A percentile compares a stretch with the other conserved stretches of the same genome.
Evolutionary conservation across 352 stramenopile genomes (phyloP).

Genomic region (Globisporangium nagaii): DNA sequence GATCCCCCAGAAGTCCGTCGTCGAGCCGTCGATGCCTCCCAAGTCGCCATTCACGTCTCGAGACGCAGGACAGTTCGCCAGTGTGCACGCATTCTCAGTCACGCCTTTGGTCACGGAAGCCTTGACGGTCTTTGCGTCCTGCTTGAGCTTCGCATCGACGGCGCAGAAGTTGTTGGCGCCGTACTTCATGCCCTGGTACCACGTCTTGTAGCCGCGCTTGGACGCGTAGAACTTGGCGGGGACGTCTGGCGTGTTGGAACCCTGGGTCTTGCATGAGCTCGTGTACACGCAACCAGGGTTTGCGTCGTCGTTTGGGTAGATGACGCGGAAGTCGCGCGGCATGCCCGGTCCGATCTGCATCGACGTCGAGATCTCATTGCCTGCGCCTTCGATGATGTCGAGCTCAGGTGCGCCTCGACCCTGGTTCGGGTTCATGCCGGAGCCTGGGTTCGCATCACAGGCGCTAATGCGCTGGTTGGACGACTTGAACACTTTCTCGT

Average conservation of each 20-base stretch:
- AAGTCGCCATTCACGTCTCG: neutral
- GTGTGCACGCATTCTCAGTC: neutral
- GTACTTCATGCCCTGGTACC: slow-evolving; percentile 1
- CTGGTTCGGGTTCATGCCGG: slow-evolving; percentile 56
- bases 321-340: slow-evolving; percentile 8
- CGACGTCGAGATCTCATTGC: slow-evolving; percentile 54
- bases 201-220: neutral
- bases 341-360: slow-evolving; percentile 49
- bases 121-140: neutral
- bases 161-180: slow-evolving; percentile 1
- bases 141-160: neutral
- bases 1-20: neutral
- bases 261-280: neutral
- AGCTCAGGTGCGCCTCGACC: slow-evolving; percentile 84
- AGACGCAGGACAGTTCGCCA: neutral
- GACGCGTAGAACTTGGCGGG: neutral
- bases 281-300: neutral
- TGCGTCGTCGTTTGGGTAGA: neutral
- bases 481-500: slow-evolving; percentile 61
- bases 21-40: neutral
- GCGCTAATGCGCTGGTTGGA: slow-evolving; percentile 68
- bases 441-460: slow-evolving; percentile 80
- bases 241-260: neutral
- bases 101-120: neutral
- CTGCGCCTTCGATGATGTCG: slow-evolving; percentile 77